Evolutionary conservation across 1,284 basidiomycete species (phyloP).

Genomic region (Sporisorium scitamineum): DNA sequence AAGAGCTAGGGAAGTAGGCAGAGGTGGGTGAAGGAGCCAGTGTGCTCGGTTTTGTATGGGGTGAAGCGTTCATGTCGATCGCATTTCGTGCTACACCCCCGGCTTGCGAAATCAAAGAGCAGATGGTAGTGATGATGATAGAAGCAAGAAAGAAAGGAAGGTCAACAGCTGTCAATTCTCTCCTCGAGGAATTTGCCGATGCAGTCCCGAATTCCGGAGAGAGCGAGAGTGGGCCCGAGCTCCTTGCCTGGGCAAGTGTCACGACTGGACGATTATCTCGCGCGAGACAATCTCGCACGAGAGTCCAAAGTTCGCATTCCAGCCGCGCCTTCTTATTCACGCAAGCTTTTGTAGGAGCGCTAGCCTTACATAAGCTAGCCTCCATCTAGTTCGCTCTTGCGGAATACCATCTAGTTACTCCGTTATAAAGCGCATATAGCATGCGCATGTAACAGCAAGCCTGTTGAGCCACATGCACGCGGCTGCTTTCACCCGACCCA

Average conservation of each 20-base stretch:
- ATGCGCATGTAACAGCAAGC: too few relatives aligned
- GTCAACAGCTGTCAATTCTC: not conserved
- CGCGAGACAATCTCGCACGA: too few relatives aligned
- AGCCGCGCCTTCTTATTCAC: too few relatives aligned
- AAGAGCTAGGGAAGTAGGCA: slow-evolving; percentile 23
- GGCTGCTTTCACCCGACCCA: not conserved
- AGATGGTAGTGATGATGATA: not conserved
- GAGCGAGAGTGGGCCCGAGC: not conserved
- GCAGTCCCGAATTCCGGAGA: not conserved
- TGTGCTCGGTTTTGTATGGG: slow-evolving; percentile 25
- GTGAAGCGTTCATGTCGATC: slow-evolving; percentile 34
- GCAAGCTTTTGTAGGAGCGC: too few relatives aligned
- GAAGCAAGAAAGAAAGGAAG: not conserved
- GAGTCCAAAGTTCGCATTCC: too few relatives aligned
- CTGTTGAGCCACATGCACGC: too few relatives aligned
- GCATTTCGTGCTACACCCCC: slow-evolving; percentile 19
- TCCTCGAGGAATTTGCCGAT: not conserved
- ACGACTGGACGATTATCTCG: too few relatives aligned
- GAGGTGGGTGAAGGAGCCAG: slow-evolving; percentile 31
- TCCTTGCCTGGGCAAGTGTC: too few relatives aligned
- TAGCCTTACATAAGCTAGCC: too few relatives aligned
- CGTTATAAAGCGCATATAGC: too few relatives aligned
- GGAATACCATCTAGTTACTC: too few relatives aligned
- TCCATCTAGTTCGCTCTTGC: too few relatives aligned
- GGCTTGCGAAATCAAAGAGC: not conserved